Percentiles rank a stretch among this genome's conserved stretches.
These are phyloP conservation scores for Hypoxylon cercidicola DNA, from an alignment of 495 filamentous ascomycete species.

Conservation along the genomic window DNA sequence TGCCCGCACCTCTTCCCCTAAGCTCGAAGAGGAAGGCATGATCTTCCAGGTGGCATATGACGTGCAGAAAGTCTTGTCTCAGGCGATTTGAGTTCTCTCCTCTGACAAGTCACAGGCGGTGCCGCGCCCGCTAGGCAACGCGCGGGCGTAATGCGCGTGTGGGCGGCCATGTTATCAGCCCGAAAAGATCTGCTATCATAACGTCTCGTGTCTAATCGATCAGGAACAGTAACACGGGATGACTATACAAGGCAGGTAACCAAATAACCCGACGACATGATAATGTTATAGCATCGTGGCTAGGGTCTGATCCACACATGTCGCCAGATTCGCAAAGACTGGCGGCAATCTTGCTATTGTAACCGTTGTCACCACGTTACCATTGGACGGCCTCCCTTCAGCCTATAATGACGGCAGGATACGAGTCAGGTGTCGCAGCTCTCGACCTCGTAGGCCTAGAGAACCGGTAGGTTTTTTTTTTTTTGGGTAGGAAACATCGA, in stretches of 20 bases:
- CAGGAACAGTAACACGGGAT: slow-evolving; percentile 47
- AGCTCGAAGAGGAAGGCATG: slow-evolving; percentile 43
- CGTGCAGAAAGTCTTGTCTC: slow-evolving; percentile 43
- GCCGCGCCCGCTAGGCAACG: slow-evolving; percentile 23
- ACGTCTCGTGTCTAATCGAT: slow-evolving; percentile 44
- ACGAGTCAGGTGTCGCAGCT: slow-evolving; percentile 29
- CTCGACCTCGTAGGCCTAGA: slow-evolving; percentile 12
- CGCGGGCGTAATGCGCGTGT: background rate
- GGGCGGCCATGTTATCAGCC: slow-evolving; percentile 36
- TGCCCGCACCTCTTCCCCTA: slow-evolving; percentile 27
- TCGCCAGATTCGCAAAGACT: slow-evolving; percentile 44
- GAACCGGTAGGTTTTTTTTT: slow-evolving; percentile 35
- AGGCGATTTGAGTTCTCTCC: slow-evolving; percentile 41
- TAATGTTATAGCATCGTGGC: slow-evolving; percentile 37
- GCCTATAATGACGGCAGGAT: slow-evolving; percentile 35
- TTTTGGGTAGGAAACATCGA: slow-evolving; percentile 30
- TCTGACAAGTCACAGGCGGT: slow-evolving; percentile 28
- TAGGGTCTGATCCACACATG: slow-evolving; percentile 36
- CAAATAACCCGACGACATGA: slow-evolving; percentile 42
- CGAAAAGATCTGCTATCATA: slow-evolving; percentile 38
- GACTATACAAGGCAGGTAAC: slow-evolving; percentile 47
- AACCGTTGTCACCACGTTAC: slow-evolving; percentile 40
- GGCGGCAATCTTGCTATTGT: slow-evolving; percentile 43
- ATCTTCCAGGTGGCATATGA: slow-evolving; percentile 43
- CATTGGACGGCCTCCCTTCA: slow-evolving; percentile 14